Percentiles rank a stretch among this genome's conserved stretches.
These are phyloP conservation scores for Teratosphaeria zuluensis DNA, from an alignment of 2,329 filamentous ascomycete genomes.

Conservation along the genomic window DNA sequence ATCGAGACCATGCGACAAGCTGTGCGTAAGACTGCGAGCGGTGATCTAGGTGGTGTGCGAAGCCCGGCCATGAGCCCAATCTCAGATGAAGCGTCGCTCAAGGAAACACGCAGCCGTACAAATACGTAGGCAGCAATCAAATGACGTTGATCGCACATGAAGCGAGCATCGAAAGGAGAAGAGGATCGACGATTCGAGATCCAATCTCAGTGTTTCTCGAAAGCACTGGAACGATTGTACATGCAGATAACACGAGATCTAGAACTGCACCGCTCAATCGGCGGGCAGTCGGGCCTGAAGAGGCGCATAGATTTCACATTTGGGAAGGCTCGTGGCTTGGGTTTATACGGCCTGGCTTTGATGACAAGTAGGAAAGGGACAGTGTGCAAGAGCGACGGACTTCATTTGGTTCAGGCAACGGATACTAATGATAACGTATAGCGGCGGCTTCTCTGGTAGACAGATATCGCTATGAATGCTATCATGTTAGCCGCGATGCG, in stretches of 20 bases:
- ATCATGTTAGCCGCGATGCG: not conserved
- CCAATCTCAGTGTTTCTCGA: not conserved
- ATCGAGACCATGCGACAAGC: constrained; percentile 94
- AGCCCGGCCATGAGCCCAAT: constrained; percentile 22
- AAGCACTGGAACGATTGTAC: not conserved
- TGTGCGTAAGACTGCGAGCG: constrained; percentile 71
- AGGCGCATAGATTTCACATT: not conserved
- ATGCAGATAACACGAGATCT: not conserved
- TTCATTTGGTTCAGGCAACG: not conserved
- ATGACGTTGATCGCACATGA: not conserved
- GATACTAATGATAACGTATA: not conserved
- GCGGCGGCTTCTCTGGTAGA: not conserved
- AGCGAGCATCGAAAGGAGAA: not conserved
- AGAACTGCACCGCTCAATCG: not conserved
- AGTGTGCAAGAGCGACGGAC: not conserved
- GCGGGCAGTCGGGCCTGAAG: not conserved
- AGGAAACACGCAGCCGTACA: constrained; percentile 16
- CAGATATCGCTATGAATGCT: not conserved
- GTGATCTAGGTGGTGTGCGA: constrained; percentile 51
- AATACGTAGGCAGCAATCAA: constrained; percentile 12
- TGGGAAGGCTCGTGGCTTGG: not conserved
- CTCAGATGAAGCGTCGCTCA: constrained; percentile 10
- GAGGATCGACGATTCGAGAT: not conserved
- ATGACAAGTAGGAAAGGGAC: not conserved
- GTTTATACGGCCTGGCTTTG: not conserved